A percentile compares a stretch with the other conserved stretches of the same genome.
phyloP scores from a whole-genome alignment of 2,329 filamentous ascomycete species.

The Colletotrichum melonis region DNA sequence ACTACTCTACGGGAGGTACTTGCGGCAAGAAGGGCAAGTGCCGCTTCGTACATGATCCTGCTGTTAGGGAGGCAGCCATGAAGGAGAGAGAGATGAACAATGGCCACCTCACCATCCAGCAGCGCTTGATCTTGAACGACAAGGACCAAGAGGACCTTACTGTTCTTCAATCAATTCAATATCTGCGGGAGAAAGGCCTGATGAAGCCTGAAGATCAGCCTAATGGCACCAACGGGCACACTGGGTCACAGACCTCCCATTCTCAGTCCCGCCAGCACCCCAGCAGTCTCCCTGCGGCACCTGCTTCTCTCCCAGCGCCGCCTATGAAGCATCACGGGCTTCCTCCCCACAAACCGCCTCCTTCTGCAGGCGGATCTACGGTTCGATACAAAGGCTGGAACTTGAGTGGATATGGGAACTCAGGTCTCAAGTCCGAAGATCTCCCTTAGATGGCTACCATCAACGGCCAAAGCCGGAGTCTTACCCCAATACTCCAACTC shows the following conservation, averaged over 20 bases:
- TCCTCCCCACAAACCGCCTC: slow-evolving; percentile 47
- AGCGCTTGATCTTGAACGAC: slow-evolving; percentile 74
- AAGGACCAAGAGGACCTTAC: slow-evolving; percentile 76
- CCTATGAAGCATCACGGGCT: slow-evolving; percentile 43
- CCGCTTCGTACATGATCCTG: slow-evolving; percentile 76
- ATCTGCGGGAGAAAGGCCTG: slow-evolving; percentile 70
- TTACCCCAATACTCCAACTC: not conserved
- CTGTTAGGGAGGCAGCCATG: slow-evolving; percentile 71
- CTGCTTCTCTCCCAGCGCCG: slow-evolving; percentile 49
- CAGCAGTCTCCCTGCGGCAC: slow-evolving; percentile 50
- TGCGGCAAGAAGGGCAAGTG: slow-evolving; percentile 82
- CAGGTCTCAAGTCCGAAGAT: slow-evolving; percentile 49
- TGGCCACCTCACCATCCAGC: slow-evolving; percentile 73
- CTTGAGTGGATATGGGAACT: slow-evolving; percentile 53
- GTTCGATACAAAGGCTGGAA: slow-evolving; percentile 53
- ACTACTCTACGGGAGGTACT: slow-evolving; percentile 75
- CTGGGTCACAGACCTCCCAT: not conserved
- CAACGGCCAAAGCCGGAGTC: not conserved
- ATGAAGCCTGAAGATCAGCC: slow-evolving; percentile 50
- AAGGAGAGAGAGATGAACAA: slow-evolving; percentile 73
- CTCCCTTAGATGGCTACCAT: slow-evolving; percentile 39
- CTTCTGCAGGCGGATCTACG: slow-evolving; percentile 39
- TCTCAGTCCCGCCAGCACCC: slow-evolving; percentile 16
- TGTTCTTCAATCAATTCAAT: slow-evolving; percentile 74
- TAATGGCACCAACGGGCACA: slow-evolving; percentile 37